These are phyloP conservation scores for Pleurotus cornucopiae DNA, from an alignment of 768 basidiomycete genomes.

Conservation along the genomic window DNA sequence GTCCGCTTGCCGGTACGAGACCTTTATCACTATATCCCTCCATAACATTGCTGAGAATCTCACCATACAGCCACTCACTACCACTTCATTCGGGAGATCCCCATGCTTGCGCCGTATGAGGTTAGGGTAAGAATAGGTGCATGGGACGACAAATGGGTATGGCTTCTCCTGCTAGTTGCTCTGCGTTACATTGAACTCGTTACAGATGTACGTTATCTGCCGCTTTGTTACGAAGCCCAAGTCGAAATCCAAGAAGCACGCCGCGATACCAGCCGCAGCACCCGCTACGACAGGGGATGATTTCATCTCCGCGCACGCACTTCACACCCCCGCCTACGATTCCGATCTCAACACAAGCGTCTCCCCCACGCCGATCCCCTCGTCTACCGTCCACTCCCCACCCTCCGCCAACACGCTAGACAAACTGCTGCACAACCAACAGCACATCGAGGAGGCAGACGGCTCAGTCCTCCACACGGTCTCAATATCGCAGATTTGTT, in stretches of 20 bases:
- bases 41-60: not conserved
- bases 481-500: slow-evolving; percentile 59
- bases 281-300: not conserved
- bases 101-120: slow-evolving; percentile 58
- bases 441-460: slow-evolving; percentile 40
- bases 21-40: slow-evolving; percentile 30
- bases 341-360: not conserved
- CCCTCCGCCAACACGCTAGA: slow-evolving; percentile 24
- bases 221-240: slow-evolving; percentile 56
- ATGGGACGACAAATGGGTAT: slow-evolving; percentile 82
- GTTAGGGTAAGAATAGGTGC: slow-evolving; percentile 49
- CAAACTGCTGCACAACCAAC: slow-evolving; percentile 26
- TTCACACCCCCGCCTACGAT: slow-evolving; percentile 3
- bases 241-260: slow-evolving; percentile 17
- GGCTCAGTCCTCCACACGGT: slow-evolving; percentile 61
- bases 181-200: not conserved
- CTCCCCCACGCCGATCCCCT: slow-evolving; percentile 10
- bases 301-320: slow-evolving; percentile 5
- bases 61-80: slow-evolving; percentile 53
- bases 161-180: slow-evolving; percentile 12
- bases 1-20: slow-evolving; percentile 48
- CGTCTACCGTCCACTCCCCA: slow-evolving; percentile 6
- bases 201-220: slow-evolving; percentile 56
- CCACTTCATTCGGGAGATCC: slow-evolving; percentile 67
- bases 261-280: slow-evolving; percentile 11